phyloP scores from a whole-genome alignment of 1,284 basidiomycete species.

The Trametes sp. region DNA sequence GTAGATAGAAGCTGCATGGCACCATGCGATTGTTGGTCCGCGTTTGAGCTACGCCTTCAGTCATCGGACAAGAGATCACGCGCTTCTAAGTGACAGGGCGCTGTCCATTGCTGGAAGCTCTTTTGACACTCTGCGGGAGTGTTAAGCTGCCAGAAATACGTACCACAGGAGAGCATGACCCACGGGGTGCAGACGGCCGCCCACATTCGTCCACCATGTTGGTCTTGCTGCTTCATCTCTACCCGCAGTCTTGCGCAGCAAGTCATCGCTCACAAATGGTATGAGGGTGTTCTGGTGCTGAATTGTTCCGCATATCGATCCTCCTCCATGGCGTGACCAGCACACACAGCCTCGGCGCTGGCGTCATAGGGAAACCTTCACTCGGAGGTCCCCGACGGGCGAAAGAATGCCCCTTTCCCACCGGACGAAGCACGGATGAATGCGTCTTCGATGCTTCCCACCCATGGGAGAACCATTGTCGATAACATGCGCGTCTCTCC shows the following conservation, averaged over 20 bases:
- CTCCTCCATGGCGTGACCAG: not conserved
- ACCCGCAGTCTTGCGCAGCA: not conserved
- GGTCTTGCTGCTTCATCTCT: not conserved
- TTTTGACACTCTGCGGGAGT: not conserved
- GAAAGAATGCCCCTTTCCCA: not conserved
- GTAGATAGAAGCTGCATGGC: not conserved
- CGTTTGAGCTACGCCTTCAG: not conserved
- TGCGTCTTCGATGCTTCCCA: not conserved
- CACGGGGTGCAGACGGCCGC: not conserved
- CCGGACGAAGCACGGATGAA: slow-evolving; percentile 12
- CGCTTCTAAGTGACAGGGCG: not conserved
- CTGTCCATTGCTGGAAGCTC: not conserved
- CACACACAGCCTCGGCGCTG: slow-evolving; percentile 1
- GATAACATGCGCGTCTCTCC: slow-evolving; percentile 7
- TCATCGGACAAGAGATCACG: not conserved
- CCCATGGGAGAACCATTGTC: slow-evolving; percentile 3
- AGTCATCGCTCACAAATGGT: not conserved
- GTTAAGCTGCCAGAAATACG: not conserved
- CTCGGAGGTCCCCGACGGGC: slow-evolving; percentile 6
- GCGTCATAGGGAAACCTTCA: slow-evolving; percentile 4
- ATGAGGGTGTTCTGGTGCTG: not conserved
- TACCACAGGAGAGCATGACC: not conserved
- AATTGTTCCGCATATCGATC: not conserved
- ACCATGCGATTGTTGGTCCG: not conserved
- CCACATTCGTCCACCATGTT: not conserved